These are phyloP conservation scores for Penicillium egyptiacum DNA, from an alignment of 495 filamentous ascomycete species.

Conservation along the genomic window DNA sequence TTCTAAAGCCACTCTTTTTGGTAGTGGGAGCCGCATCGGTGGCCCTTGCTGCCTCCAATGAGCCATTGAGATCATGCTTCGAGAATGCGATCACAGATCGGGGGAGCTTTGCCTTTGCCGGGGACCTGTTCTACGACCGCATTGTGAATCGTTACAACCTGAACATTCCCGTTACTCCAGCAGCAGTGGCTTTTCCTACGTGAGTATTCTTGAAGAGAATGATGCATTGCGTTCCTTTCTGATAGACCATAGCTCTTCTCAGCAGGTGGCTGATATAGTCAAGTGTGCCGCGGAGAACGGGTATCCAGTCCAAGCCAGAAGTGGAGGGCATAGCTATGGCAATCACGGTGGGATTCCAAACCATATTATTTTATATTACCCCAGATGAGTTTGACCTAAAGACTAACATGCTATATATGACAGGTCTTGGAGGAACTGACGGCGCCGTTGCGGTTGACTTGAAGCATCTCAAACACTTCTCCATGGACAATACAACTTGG, in stretches of 20 bases:
- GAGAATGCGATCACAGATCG: background rate
- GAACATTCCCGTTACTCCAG: background rate
- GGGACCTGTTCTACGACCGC: background rate
- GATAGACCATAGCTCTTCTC: background rate
- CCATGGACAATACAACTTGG: slow-evolving; percentile 49
- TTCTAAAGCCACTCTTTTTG: background rate
- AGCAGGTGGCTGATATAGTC: background rate
- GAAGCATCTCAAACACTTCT: slow-evolving; percentile 36
- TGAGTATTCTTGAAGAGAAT: background rate
- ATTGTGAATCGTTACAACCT: background rate
- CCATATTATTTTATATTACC: background rate
- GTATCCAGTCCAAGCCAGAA: background rate
- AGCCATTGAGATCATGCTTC: background rate
- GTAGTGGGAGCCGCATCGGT: background rate
- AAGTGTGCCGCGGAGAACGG: background rate
- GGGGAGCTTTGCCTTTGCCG: background rate
- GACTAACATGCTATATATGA: background rate
- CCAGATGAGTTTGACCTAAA: background rate
- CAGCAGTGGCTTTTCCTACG: background rate
- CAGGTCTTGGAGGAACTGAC: slow-evolving; percentile 8
- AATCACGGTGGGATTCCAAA: background rate
- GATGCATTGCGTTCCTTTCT: background rate
- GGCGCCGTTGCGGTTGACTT: slow-evolving; percentile 39
- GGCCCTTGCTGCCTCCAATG: background rate
- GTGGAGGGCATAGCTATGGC: background rate